These are phyloP conservation scores for Aureobasidium sp. DNA, from an alignment of 2,329 filamentous ascomycete species.

Conservation along the genomic window DNA sequence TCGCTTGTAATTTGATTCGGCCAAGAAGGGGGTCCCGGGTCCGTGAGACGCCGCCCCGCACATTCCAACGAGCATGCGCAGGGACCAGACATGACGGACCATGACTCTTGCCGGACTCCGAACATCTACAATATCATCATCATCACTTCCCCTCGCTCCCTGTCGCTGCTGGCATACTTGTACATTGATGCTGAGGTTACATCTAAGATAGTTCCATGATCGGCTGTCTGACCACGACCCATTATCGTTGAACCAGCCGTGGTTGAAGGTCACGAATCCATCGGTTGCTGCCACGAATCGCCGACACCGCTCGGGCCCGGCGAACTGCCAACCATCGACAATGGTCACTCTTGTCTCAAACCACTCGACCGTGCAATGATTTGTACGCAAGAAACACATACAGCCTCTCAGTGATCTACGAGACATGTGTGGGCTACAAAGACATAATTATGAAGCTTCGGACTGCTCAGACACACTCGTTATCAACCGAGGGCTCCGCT, in stretches of 20 bases:
- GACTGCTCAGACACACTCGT: neutral
- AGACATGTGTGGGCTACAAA: neutral
- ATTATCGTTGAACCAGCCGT: neutral
- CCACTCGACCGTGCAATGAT: neutral
- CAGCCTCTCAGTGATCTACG: neutral
- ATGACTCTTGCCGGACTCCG: neutral
- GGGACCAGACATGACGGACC: neutral
- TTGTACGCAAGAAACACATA: neutral
- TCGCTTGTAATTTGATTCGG: neutral
- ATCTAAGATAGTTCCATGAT: neutral
- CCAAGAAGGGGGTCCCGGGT: constrained; percentile 1
- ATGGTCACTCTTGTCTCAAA: neutral
- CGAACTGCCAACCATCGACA: neutral
- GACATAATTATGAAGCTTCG: neutral
- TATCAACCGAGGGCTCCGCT: neutral
- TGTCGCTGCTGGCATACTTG: no score
- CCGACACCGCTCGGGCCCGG: constrained; percentile 4
- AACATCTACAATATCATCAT: neutral
- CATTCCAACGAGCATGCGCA: neutral
- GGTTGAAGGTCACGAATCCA: neutral
- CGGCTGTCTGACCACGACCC: neutral
- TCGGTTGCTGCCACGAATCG: constrained; percentile 3
- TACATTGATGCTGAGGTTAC: neutral
- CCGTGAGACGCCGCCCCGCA: neutral
- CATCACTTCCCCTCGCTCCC: neutral